Conservation (phyloP, 2,329 filamentous ascomycete genomes). For the Zasmidium cellare region DNA sequence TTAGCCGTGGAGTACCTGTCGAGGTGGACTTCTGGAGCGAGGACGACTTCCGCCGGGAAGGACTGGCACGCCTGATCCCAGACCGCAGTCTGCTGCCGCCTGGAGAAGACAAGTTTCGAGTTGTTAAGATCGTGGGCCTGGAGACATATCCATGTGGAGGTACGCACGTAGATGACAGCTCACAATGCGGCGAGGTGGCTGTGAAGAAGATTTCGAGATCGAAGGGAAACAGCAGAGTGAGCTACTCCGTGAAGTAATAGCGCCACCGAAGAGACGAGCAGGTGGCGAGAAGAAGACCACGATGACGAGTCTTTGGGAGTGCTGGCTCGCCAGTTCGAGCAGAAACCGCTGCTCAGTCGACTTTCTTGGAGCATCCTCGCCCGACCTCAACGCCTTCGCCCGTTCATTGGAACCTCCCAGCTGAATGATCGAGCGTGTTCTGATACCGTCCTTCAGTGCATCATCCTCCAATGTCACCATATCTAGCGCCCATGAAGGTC, state of each 20-base stretch:
- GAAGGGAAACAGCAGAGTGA: constrained; percentile 63
- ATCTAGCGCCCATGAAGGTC: too few relatives aligned
- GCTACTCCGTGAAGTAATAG: constrained; percentile 34
- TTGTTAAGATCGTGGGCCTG: constrained; percentile 67
- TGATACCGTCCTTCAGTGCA: too few relatives aligned
- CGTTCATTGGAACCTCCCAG: too few relatives aligned
- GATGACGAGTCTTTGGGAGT: too few relatives aligned
- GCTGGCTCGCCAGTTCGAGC: too few relatives aligned
- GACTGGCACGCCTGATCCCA: constrained; percentile 59
- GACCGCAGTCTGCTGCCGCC: constrained; percentile 43
- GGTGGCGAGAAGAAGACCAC: too few relatives aligned
- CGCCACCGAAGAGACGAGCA: too few relatives aligned
- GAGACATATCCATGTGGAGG: constrained; percentile 74
- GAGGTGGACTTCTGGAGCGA: constrained; percentile 68
- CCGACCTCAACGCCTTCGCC: too few relatives aligned
- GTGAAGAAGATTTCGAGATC: constrained; percentile 67
- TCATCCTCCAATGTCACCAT: too few relatives aligned
- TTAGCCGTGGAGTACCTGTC: constrained; percentile 58
- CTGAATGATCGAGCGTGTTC: too few relatives aligned
- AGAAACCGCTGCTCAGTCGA: too few relatives aligned
- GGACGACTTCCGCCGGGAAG: constrained; percentile 57
- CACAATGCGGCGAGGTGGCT: constrained; percentile 55
- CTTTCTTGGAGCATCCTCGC: too few relatives aligned
- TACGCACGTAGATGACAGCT: constrained; percentile 67
- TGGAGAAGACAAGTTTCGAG: constrained; percentile 59